Evolutionary conservation across 2,329 filamentous ascomycete species (phyloP), one percentile per base, ranked within the genome.

Genomic region (Fusarium pseudoanthophilum): DNA sequence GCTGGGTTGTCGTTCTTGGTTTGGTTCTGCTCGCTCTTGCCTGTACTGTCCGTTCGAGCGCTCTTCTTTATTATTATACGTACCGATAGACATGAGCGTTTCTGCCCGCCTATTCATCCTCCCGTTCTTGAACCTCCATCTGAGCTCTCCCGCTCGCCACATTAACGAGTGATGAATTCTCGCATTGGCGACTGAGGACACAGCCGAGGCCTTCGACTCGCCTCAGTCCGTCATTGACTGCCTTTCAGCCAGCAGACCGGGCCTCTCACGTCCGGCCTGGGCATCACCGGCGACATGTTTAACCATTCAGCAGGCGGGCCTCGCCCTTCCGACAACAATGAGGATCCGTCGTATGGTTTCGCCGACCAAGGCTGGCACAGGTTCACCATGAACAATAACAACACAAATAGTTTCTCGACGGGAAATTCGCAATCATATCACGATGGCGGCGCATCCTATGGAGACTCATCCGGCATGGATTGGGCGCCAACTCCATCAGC

Each of bases 131-230:
- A 77, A 80, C 79, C 74, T 76, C 75, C 75, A 78, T 75, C 72
- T 78, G 79, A 79, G 77, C 75, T 75, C 72, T 67, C 69, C 74
- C 76, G 73, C 79, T 80, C 75, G 78, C 78, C 78, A 80, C 74
- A 76, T 76, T 60, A 73, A 77, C 78, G 76, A 83, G 81, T 80
- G 78, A 82, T 82, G 80, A 80, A 80, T 80, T 60, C 77, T 76
- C 75, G 78, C 75, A 78, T 77, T 75, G 79, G 78, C 71, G 78
- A 80, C 73, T 81, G 78, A 82, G 77, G 73, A 78, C 77, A 77
- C 72, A 77, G 75, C 79, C 77, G 79, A 79, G 80, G 80, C 80
- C 77, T 79, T 81, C 79, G 81, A 82, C 79, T 82, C 79, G 79
- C 77, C 78, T 80, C 79, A 81, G 80, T 80, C 79, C 71, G 78